Base-by-base conservation (phyloP, 2,329 filamentous ascomycete species). In the Neonectria hederae region DNA sequence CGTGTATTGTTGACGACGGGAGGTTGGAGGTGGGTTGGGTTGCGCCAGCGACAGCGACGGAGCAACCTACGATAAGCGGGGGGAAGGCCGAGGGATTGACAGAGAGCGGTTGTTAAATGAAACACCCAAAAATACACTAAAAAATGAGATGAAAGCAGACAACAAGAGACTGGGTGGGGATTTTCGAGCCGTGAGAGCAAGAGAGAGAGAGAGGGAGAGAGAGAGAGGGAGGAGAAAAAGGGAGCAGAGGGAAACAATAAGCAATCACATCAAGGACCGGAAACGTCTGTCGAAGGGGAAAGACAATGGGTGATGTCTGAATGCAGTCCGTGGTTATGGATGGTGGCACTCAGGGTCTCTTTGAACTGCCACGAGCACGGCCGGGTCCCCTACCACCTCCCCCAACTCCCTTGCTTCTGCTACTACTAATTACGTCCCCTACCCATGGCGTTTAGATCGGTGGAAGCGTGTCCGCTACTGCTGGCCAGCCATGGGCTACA, bases 21-120 rank as follows among this genome's bases (percentile, higher is more conserved):
- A 19, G 38, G 38, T 19, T 19, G 17, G 38, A 19, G 38, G 63
- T 54, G 59, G 62, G 65, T 48, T 51, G 28, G 19, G 48, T 51
- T 51, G 48, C 48, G 30, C 48, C 48, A 51, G 68, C 66, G 69
- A 59, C 59, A 65, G 69, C 66, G 65, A 72, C 66, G 49, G 55
- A 59, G 57, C 38, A 42, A 21, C n/a, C 38, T 19, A 42, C n/a
- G n/a, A 48, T n/a, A 48, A 48, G 45, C 45, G 46, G 14, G 26
- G 24, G 26, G 26, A 6, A n/a, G n/a, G 30, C 8, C 21, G 21
- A n/a, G 24, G 43, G 43, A 10, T n/a, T n/a, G 43, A 26, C 43
- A 26, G 43, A 9, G 42, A 24, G 43, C 22, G 22, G 43, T 48
- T 42, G n/a, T 42, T 7, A 19, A 42, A 19, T 9, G 38, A 19